phyloP scores from a whole-genome alignment of 805 yeast species.

The Myxozyma geophila region DNA sequence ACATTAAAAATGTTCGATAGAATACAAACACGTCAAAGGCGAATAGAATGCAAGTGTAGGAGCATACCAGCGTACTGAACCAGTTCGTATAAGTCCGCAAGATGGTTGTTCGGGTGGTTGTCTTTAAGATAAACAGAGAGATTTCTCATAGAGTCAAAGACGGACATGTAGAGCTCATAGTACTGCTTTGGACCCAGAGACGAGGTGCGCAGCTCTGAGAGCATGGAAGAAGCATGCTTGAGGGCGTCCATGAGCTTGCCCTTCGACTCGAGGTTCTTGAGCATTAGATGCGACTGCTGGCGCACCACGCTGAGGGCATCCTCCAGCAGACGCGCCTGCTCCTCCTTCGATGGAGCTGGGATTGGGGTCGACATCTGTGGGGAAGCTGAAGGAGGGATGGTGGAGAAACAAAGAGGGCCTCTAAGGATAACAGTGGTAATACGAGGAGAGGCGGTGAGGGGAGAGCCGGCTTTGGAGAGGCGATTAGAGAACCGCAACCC shows the following conservation, averaged over 20 bases:
- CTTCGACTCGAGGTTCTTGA: conserved; percentile 68
- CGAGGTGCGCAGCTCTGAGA: conserved; percentile 79
- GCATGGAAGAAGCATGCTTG: conserved; percentile 80
- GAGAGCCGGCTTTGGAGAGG: conserved; percentile 11
- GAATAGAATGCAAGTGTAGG: not conserved
- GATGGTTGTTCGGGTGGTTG: conserved; percentile 68
- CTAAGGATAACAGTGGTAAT: not conserved
- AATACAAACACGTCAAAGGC: not conserved
- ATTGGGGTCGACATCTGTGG: conserved; percentile 33
- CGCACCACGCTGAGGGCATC: conserved; percentile 58
- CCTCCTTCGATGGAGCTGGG: conserved; percentile 37
- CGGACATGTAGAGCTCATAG: conserved; percentile 79
- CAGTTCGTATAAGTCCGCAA: conserved; percentile 89
- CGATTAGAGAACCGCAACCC: conserved; percentile 18
- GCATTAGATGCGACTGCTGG: conserved; percentile 76
- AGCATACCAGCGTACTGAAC: conserved; percentile 79
- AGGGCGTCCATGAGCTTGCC: conserved; percentile 82
- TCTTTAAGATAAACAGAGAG: conserved; percentile 68
- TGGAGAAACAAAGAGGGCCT: not conserved
- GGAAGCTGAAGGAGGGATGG: not conserved
- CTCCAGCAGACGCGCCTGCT: conserved; percentile 46
- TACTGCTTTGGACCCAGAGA: conserved; percentile 84
- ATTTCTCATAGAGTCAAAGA: conserved; percentile 78
- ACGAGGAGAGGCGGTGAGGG: conserved; percentile 3
- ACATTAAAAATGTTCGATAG: not conserved